Conservation (phyloP, 2,329 filamentous ascomycete genomes). For the Remersonia thermophila region DNA sequence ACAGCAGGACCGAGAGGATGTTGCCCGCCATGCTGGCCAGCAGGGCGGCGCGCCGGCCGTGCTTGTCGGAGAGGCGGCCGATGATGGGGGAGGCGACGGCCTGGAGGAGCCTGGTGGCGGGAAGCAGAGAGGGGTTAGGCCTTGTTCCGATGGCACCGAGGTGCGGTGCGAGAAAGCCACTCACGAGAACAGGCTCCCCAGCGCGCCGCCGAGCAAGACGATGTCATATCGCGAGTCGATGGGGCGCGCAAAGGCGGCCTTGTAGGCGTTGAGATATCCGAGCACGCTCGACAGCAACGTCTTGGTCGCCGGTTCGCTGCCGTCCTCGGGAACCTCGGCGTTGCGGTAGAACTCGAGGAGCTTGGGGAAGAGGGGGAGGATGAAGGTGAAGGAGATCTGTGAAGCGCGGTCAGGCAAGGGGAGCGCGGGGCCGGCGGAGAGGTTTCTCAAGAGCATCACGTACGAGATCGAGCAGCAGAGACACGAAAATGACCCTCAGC, state of each 20-base stretch:
- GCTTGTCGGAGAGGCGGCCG: conserved; percentile 72
- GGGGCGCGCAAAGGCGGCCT: conserved; percentile 78
- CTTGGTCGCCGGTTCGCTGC: conserved; percentile 30
- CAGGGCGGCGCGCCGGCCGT: conserved; percentile 77
- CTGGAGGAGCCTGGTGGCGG: conserved; percentile 66
- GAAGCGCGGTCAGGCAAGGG: conserved; percentile 5
- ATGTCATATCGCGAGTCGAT: conserved; percentile 97
- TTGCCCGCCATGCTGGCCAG: conserved; percentile 89
- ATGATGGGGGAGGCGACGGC: conserved; percentile 88
- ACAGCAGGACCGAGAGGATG: conserved; percentile 82
- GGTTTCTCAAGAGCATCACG: too few species aligned
- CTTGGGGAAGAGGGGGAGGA: conserved; percentile 88
- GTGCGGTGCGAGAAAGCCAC: conserved; percentile 22
- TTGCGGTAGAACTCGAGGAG: conserved; percentile 94
- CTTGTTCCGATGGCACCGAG: neutral
- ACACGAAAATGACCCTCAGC: conserved; percentile 76
- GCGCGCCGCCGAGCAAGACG: conserved; percentile 80
- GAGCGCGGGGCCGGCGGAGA: too few species aligned
- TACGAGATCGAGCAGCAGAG: conserved; percentile 81
- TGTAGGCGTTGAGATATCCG: conserved; percentile 81
- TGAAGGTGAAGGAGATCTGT: conserved; percentile 96
- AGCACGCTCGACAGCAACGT: conserved; percentile 72
- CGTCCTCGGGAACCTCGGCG: conserved; percentile 50
- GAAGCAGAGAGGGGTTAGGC: conserved; percentile 1
- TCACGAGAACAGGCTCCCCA: conserved; percentile 87